A percentile compares a stretch with the other conserved stretches of the same genome.
phyloP scores from a whole-genome alignment of 495 filamentous ascomycete species.

The Halenospora varia region DNA sequence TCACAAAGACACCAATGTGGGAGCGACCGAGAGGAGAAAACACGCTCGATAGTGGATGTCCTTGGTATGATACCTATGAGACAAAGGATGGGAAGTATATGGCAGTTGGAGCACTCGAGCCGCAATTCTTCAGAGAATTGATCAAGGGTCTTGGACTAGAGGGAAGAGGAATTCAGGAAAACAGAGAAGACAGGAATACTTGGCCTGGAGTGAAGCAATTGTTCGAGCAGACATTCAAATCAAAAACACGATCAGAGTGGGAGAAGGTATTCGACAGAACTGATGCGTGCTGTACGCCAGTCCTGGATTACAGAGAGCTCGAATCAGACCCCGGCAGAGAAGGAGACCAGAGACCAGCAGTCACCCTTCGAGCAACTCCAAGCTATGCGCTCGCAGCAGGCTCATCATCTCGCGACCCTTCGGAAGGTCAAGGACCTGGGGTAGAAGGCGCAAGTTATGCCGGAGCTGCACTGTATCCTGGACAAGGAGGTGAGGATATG shows the following conservation, averaged over 20 bases:
- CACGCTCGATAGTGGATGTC: constrained; percentile 75
- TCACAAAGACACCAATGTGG: constrained; percentile 55
- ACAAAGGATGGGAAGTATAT: constrained; percentile 79
- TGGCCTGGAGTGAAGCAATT: constrained; percentile 61
- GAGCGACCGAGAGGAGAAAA: constrained; percentile 65
- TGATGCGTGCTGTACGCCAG: constrained; percentile 89
- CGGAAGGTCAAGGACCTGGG: constrained; percentile 43
- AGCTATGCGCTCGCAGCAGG: constrained; percentile 34
- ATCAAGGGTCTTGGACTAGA: constrained; percentile 59
- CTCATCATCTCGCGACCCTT: constrained; percentile 23
- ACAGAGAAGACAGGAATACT: constrained; percentile 48
- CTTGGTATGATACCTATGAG: constrained; percentile 85
- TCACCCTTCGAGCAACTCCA: constrained; percentile 65
- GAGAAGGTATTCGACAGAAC: constrained; percentile 80
- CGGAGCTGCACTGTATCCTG: constrained; percentile 54
- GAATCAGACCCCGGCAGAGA: constrained; percentile 47
- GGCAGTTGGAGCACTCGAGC: constrained; percentile 88
- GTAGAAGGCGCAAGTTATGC: constrained; percentile 59
- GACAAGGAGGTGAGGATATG: constrained; percentile 65
- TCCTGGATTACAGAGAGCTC: constrained; percentile 71
- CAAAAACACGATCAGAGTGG: constrained; percentile 78
- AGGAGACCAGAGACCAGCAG: constrained; percentile 73
- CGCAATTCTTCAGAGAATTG: constrained; percentile 71
- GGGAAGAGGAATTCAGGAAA: constrained; percentile 45
- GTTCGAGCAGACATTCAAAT: constrained; percentile 62